Conservation (phyloP, 2,329 filamentous ascomycete genomes). For the Didymella arachidicola region DNA sequence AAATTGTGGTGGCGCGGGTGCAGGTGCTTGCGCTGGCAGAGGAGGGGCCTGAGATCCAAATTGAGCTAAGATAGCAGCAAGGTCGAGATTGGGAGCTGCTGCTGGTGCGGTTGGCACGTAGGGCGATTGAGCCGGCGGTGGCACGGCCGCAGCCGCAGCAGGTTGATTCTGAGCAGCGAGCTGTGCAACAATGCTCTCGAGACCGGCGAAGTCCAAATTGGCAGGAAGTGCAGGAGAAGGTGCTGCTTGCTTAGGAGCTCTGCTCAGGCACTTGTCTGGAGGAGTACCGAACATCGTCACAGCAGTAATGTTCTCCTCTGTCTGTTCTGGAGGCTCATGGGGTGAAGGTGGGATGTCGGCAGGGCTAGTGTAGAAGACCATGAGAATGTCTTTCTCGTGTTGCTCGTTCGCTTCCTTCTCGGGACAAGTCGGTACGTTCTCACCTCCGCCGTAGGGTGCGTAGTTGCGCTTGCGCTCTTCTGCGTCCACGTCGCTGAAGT, state of each 20-base stretch:
- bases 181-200: slow-evolving; percentile 43
- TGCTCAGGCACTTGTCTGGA: slow-evolving; percentile 34
- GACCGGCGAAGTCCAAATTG: slow-evolving; percentile 32
- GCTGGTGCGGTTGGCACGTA: slow-evolving; percentile 33
- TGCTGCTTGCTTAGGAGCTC: slow-evolving; percentile 31
- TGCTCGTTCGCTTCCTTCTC: slow-evolving; percentile 55
- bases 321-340: slow-evolving; percentile 53
- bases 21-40: slow-evolving; percentile 19
- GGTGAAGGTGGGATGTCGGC: slow-evolving; percentile 58
- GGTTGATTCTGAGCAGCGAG: slow-evolving; percentile 30
- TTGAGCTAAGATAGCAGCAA: slow-evolving; percentile 40
- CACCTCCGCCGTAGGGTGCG: slow-evolving; percentile 55
- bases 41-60: slow-evolving; percentile 28
- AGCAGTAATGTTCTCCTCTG: slow-evolving; percentile 23
- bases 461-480: slow-evolving; percentile 56
- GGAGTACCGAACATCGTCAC: slow-evolving; percentile 52
- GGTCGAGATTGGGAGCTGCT: slow-evolving; percentile 31
- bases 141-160: slow-evolving; percentile 17
- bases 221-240: slow-evolving; percentile 20
- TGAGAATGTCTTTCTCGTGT: slow-evolving; percentile 56
- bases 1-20: slow-evolving; percentile 21
- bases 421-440: slow-evolving; percentile 49
- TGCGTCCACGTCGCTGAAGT: slow-evolving; percentile 53
- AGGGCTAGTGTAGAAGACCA: slow-evolving; percentile 56
- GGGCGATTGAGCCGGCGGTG: slow-evolving; percentile 24